Evolutionary conservation across 805 yeast species (phyloP).

Genomic region (Middelhovenomyces tepae): DNA sequence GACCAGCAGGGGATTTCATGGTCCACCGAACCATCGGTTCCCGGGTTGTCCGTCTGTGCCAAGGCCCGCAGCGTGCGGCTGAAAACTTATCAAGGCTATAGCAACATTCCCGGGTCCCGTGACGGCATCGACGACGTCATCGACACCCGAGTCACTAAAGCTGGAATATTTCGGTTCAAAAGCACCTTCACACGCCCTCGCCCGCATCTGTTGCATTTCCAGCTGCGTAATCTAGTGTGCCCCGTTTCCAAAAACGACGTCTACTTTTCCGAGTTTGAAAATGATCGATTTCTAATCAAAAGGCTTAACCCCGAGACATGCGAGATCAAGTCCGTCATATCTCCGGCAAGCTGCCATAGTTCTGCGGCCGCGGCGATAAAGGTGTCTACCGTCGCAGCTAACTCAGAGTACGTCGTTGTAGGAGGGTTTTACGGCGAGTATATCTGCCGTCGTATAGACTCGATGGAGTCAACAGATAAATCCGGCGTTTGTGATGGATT

Average conservation of each 20-base stretch:
- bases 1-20: constrained; percentile 26
- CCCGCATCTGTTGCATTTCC: constrained; percentile 48
- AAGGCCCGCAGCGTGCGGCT: constrained; percentile 2
- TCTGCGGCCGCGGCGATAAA: constrained; percentile 8
- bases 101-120: too few relatives aligned
- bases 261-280: constrained; percentile 21
- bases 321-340: constrained; percentile 12
- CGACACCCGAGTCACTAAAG: too few relatives aligned
- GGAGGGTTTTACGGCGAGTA: constrained; percentile 51
- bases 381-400: constrained; percentile 41
- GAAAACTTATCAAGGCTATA: constrained; percentile 32
- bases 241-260: constrained; percentile 26
- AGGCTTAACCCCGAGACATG: constrained; percentile 20
- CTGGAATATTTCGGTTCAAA: too few relatives aligned
- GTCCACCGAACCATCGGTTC: constrained; percentile 15
- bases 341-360: not conserved
- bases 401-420: constrained; percentile 35
- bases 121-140: too few relatives aligned
- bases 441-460: constrained; percentile 30
- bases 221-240: constrained; percentile 43
- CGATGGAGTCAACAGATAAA: constrained; percentile 5
- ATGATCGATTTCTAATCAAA: constrained; percentile 18
- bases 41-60: not conserved
- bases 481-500: constrained; percentile 27
- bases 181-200: constrained; percentile 29